phyloP scores from a whole-genome alignment of 345 rosid genomes.

The Mangifera indica region DNA sequence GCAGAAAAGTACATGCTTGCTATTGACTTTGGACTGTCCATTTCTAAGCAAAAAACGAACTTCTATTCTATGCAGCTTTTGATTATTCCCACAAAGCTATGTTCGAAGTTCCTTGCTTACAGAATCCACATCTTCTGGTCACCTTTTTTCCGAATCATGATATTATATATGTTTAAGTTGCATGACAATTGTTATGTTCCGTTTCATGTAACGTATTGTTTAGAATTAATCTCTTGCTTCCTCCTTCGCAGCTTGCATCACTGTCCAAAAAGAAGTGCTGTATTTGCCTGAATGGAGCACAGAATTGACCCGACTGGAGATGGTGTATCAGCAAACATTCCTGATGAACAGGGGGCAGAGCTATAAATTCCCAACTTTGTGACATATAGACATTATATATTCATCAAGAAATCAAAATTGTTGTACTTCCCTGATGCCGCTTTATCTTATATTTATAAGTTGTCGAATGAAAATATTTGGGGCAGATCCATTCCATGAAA shows the following conservation, averaged over 20 bases:
- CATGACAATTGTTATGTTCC: not conserved
- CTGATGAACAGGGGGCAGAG: conserved; percentile 9
- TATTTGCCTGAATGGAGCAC: conserved; percentile 8
- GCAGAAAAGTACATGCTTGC: not conserved
- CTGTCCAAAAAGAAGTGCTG: conserved; percentile 45
- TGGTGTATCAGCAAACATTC: not conserved
- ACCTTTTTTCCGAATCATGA: not conserved
- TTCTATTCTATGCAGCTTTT: not conserved
- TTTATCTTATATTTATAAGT: not conserved
- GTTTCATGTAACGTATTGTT: not conserved
- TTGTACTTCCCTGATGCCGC: conserved; percentile 1
- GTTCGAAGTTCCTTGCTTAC: not conserved
- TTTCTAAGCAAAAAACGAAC: not conserved
- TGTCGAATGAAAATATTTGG: not conserved
- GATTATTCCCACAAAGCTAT: not conserved
- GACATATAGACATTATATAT: conserved; percentile 11
- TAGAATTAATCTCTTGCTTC: conserved; percentile 2
- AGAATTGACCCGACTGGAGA: not conserved
- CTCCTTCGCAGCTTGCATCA: conserved; percentile 50
- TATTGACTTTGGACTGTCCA: not conserved
- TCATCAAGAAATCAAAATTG: conserved; percentile 14
- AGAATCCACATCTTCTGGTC: not conserved
- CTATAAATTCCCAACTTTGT: conserved; percentile 3
- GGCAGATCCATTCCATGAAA: no score
- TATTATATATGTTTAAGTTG: not conserved